These are phyloP conservation scores for Termitomyces sp. DNA, from an alignment of 1,284 basidiomycete genomes.

Conservation along the genomic window DNA sequence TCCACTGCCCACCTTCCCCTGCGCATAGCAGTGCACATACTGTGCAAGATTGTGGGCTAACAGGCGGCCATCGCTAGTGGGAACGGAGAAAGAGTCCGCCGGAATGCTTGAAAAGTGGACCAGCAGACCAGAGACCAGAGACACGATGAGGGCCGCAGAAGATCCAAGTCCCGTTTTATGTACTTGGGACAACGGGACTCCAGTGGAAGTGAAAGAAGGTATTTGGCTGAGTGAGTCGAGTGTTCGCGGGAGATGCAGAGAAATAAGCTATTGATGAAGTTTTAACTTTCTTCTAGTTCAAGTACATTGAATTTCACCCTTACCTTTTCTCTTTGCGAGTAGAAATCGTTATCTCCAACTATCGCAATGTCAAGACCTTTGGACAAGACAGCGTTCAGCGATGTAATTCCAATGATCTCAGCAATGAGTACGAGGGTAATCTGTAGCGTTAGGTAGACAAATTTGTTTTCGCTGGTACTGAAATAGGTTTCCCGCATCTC, in stretches of 20 bases:
- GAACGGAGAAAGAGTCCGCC: constrained; percentile 39
- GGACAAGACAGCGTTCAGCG: constrained; percentile 42
- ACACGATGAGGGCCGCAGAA: constrained; percentile 95
- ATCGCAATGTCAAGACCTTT: constrained; percentile 73
- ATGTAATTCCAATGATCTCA: constrained; percentile 46
- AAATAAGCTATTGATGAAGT: constrained; percentile 47
- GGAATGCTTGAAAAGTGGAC: constrained; percentile 70
- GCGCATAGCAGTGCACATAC: constrained; percentile 92
- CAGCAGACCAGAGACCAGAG: constrained; percentile 83
- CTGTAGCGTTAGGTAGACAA: constrained; percentile 84
- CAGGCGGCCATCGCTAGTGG: constrained; percentile 42
- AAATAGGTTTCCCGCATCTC: constrained; percentile 11
- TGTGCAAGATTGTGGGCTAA: constrained; percentile 93
- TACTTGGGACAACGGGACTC: constrained; percentile 68
- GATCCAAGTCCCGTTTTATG: constrained; percentile 99
- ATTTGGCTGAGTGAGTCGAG: constrained; percentile 60
- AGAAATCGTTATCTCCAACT: constrained; percentile 95
- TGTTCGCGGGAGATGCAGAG: constrained; percentile 54
- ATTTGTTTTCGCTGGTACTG: constrained; percentile 72
- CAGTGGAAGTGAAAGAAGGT: constrained; percentile 72
- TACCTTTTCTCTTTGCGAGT: constrained; percentile 87
- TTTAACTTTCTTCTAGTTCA: constrained; percentile 17
- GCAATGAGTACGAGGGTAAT: constrained; percentile 68
- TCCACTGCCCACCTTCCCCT: constrained; percentile 96
- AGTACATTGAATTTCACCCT: constrained; percentile 3